Evolutionary conservation across 1,284 basidiomycete species (phyloP).

Genomic region (Taiwanofungus camphoratus): DNA sequence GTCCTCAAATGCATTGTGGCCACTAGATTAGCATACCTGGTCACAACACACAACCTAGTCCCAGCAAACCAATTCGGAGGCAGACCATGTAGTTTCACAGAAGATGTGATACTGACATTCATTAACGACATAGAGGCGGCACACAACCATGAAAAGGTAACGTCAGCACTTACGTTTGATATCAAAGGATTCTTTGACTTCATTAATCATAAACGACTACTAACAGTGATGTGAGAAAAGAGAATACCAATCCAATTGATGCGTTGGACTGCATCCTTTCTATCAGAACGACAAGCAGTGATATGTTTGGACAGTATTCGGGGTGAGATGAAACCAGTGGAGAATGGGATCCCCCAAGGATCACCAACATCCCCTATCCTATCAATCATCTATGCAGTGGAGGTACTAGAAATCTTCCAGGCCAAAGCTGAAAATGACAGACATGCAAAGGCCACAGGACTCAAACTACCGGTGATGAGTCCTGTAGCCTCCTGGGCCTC

Average conservation of each 20-base stretch:
- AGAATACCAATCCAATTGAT: conserved; percentile 5
- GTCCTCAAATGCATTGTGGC: conserved; percentile 15
- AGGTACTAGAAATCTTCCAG: conserved; percentile 4
- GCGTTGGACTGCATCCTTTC: conserved; percentile 6
- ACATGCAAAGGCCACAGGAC: neutral
- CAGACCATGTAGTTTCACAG: conserved; percentile 9
- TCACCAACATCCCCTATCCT: conserved; percentile 7
- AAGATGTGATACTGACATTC: conserved; percentile 10
- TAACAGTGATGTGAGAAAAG: conserved; percentile 1
- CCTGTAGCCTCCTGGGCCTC: too few relatives aligned
- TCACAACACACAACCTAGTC: conserved; percentile 9
- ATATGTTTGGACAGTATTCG: conserved; percentile 5
- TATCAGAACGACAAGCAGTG: conserved; percentile 1
- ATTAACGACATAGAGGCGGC: conserved; percentile 7
- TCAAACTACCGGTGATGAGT: conserved; percentile 1
- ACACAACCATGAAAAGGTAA: conserved; percentile 4
- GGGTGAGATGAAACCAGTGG: conserved; percentile 3
- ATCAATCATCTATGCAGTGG: conserved; percentile 6
- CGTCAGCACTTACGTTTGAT: conserved; percentile 8
- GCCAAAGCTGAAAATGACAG: neutral
- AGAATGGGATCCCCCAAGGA: conserved; percentile 7
- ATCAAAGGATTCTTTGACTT: conserved; percentile 12
- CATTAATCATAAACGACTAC: conserved; percentile 3
- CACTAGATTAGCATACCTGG: conserved; percentile 7
- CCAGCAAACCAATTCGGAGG: conserved; percentile 18